Conservation (phyloP, 495 filamentous ascomycete genomes). For the Xanthoparmelia taractica region DNA sequence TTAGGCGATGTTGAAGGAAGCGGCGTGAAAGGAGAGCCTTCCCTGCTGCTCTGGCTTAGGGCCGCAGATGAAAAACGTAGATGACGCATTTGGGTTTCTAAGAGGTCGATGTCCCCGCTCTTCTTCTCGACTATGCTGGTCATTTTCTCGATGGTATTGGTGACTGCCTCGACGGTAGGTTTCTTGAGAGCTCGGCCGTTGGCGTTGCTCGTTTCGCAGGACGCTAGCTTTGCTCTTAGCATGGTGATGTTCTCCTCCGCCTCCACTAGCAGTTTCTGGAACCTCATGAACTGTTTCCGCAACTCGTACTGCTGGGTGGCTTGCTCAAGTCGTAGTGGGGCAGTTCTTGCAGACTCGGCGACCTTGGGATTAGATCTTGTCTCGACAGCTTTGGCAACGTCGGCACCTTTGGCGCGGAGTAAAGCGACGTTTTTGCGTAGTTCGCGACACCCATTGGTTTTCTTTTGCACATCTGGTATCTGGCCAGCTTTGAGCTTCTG, state of each 20-base stretch:
- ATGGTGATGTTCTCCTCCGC: constrained; percentile 74
- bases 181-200: constrained; percentile 34
- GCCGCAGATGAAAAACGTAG: constrained; percentile 48
- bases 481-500: constrained; percentile 53
- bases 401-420: constrained; percentile 60
- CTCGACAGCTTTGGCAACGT: constrained; percentile 62
- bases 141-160: constrained; percentile 85
- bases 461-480: constrained; percentile 54
- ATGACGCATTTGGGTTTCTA: constrained; percentile 75
- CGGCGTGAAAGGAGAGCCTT: constrained; percentile 55
- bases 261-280: constrained; percentile 66
- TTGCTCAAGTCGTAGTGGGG: constrained; percentile 77
- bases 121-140: constrained; percentile 83
- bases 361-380: constrained; percentile 56
- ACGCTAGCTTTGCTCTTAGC: constrained; percentile 70
- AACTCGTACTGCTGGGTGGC: constrained; percentile 73
- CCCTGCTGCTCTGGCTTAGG: constrained; percentile 41
- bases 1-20: constrained; percentile 33
- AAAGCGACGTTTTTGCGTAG: constrained; percentile 58
- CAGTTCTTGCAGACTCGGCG: constrained; percentile 47
- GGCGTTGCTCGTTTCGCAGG: constrained; percentile 36
- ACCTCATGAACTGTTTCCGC: constrained; percentile 55
- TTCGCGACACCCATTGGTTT: constrained; percentile 52
- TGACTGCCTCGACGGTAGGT: constrained; percentile 89
- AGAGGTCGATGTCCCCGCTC: constrained; percentile 77